Evolutionary conservation across 306 rosid species (phyloP), one percentile per base, ranked within the genome.

Genomic region (Lablab purpureus): DNA sequence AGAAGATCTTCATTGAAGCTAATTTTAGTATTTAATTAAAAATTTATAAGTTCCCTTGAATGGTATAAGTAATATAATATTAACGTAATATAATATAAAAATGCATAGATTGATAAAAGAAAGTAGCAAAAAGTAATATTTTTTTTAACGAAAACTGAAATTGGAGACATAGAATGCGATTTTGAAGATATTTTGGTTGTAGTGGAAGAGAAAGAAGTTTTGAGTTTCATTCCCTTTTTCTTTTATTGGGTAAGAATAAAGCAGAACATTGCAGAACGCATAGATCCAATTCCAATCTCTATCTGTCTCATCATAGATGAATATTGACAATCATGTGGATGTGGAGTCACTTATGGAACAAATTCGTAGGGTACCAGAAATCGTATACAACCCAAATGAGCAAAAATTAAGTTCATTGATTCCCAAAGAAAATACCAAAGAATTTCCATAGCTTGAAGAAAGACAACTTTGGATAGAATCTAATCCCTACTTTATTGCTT

Each of bases 211-310:
- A 65, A 65, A 37, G 14, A 37, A 36, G 10, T 36, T 52, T 12
- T 19, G 0, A 6, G 12, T 3, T 52, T 36, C 34, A 55, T 74
- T 36, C 28, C 12, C 4, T 56, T 34, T 73, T 40, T 7, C 18
- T 23, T n/a, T 43, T 58, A 37, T 25, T 22, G 25, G 40, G 58
- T 2, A 34, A 50, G 8, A 58, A 27, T 6, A 58, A 27, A 17
- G 45, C 21, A 74, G 69, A 58, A 23, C 37, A 73, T 37, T 36
- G 9, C 56, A 56, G 1, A 74, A 58, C 2, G 69, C 19, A 59
- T 59, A 41, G 25, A 58, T 59, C 22, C 79, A 58, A 41, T 36
- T 59, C 27, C 79, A 58, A 37, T 74, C 67, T 56, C 43, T 17
- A 5, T 65, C 71, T 56, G 54, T 56, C 52, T 40, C 54, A 18